These are phyloP conservation scores for Diaporthe vexans DNA, from an alignment of 2,329 filamentous ascomycete species.

Conservation along the genomic window DNA sequence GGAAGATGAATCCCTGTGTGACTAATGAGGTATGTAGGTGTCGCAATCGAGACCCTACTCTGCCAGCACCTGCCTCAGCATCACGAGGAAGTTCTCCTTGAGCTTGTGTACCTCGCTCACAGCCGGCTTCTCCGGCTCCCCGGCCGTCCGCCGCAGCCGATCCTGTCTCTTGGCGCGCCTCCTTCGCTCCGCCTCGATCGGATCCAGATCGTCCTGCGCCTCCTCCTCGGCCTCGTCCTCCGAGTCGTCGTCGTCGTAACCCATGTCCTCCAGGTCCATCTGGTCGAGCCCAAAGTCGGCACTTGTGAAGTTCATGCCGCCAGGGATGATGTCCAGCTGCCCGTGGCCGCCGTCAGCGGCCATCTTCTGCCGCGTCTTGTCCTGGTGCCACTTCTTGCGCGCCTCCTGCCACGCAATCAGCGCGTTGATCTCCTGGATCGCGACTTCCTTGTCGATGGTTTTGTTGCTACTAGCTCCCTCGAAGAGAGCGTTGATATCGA, in stretches of 20 bases:
- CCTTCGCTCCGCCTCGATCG: constrained; percentile 88
- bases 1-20: too few relatives aligned
- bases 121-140: constrained; percentile 85
- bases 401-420: constrained; percentile 95
- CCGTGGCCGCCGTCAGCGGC: constrained; percentile 80
- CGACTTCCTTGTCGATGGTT: constrained; percentile 78
- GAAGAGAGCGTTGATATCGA: constrained; percentile 96
- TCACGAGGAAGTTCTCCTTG: constrained; percentile 82
- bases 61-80: constrained; percentile 86
- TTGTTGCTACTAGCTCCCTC: constrained; percentile 80
- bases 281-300: constrained; percentile 92
- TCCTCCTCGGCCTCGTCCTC: constrained; percentile 76
- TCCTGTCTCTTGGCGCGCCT: constrained; percentile 84
- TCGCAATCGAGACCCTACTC: constrained; percentile 62
- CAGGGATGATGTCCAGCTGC: constrained; percentile 64
- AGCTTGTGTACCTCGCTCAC: constrained; percentile 86
- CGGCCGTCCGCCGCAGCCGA: constrained; percentile 82
- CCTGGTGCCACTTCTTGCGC: constrained; percentile 96
- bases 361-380: constrained; percentile 99
- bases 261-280: constrained; percentile 88
- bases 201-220: constrained; percentile 84
- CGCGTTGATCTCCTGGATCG: constrained; percentile 84
- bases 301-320: constrained; percentile 76
- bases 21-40: neutral
- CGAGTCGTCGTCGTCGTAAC: constrained; percentile 77